These are phyloP conservation scores for Austropuccinia psidii DNA, from an alignment of 1,284 basidiomycete species.

Conservation along the genomic window DNA sequence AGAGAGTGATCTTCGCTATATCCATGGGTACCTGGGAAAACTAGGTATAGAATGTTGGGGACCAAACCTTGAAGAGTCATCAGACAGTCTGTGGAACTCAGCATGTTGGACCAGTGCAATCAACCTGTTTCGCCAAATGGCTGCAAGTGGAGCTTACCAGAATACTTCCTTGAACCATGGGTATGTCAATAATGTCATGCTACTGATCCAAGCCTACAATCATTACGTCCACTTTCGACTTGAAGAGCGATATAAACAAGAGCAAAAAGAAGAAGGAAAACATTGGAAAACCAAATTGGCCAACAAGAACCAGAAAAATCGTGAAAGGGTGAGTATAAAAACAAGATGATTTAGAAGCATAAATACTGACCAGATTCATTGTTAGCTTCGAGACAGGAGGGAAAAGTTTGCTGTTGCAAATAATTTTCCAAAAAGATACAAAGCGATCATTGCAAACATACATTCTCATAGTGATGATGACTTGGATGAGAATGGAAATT, in stretches of 20 bases:
- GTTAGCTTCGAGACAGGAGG: not conserved
- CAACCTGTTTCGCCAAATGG: not conserved
- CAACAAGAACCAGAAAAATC: not conserved
- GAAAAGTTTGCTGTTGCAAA: not conserved
- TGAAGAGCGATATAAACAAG: not conserved
- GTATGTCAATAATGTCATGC: not conserved
- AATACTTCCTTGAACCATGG: not conserved
- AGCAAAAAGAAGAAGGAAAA: not conserved
- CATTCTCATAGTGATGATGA: not conserved
- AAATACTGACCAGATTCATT: no score
- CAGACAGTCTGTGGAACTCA: not conserved
- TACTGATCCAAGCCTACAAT: constrained; percentile 19
- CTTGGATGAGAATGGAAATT: not conserved
- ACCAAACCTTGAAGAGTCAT: constrained; percentile 1
- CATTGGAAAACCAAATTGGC: not conserved
- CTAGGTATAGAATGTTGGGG: constrained; percentile 9
- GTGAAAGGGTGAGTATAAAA: constrained; percentile 12
- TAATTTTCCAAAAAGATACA: not conserved
- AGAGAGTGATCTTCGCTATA: no score
- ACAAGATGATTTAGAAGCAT: no score
- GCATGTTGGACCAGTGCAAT: not conserved
- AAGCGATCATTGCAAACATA: not conserved
- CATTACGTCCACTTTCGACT: constrained; percentile 5
- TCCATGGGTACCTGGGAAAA: not conserved
- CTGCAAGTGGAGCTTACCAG: not conserved